Base-by-base conservation (phyloP, 108 stramenopile species). In the Conticribra guillardii region DNA sequence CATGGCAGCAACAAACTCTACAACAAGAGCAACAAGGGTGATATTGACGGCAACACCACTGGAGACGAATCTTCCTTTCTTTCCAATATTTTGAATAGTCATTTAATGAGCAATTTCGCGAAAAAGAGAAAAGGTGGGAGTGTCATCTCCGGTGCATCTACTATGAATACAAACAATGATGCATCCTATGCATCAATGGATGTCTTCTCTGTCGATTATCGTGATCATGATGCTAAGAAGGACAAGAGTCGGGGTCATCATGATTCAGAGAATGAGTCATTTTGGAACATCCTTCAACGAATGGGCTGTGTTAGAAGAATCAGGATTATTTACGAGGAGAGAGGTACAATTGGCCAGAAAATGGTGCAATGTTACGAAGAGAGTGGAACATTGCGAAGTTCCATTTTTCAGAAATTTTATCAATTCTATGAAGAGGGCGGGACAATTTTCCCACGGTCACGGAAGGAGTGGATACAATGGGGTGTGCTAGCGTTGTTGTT, bases 51-150 rank as follows among this genome's bases (percentile, higher is more conserved):
- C 29, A 30, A 17, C 7, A 58, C 34, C 21, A 71, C 54, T 44
- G 60, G 49, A n/a, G 70, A 44, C 4, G 75, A 76, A 4, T 45
- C 33, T 23, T 76, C 75, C 17, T 68, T 76, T 28, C 60, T 76
- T 18, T 62, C 75, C 1, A 50, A 68, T 14, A 44, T 76, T 11
- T 49, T 74, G 57, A 65, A 50, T 33, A 48, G 41, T 1, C 57
- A 37, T 11, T 44, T 48, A 33, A 59, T 4, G 22, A 33, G 64
- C 18, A 58, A 58, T 49, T 49, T 33, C 55, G 56, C 73, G 34
- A 64, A 64, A 22, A 30, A 74, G 28, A 52, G 73, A 37, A 65
- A 65, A 32, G 64, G 73, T 24, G 37, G 29, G 0, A 66, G 57
- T 59, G 48, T 57, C 18, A 29, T 45, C 7, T 65, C 64, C 22